Conservation (phyloP, 768 basidiomycete genomes). For the Psilocybe cubensis region DNA sequence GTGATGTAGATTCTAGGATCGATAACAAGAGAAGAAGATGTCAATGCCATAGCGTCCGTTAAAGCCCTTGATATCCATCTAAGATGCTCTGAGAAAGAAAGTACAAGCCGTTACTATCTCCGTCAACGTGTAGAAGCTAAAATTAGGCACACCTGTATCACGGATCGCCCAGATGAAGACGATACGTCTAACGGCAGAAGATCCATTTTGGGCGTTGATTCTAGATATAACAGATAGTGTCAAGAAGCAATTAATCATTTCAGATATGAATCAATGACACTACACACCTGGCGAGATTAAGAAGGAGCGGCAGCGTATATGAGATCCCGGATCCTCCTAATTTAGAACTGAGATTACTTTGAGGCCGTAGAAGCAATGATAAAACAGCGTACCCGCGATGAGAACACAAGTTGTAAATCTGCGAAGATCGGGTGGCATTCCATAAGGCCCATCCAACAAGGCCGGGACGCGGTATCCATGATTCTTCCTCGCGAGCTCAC, state of each 20-base stretch:
- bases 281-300: slow-evolving; percentile 40
- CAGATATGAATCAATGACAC: slow-evolving; percentile 1
- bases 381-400: slow-evolving; percentile 40
- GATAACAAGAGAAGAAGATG: slow-evolving; percentile 31
- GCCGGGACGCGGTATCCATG: slow-evolving; percentile 37
- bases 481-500: slow-evolving; percentile 32
- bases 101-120: not conserved
- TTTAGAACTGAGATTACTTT: slow-evolving; percentile 1
- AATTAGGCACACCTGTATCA: slow-evolving; percentile 37
- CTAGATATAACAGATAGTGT: slow-evolving; percentile 15
- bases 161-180: slow-evolving; percentile 58
- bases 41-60: slow-evolving; percentile 32
- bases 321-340: slow-evolving; percentile 51
- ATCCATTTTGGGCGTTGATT: slow-evolving; percentile 21
- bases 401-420: slow-evolving; percentile 44
- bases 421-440: slow-evolving; percentile 41
- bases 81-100: slow-evolving; percentile 35
- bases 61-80: slow-evolving; percentile 44
- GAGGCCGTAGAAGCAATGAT: not conserved
- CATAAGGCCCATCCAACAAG: slow-evolving; percentile 54
- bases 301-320: slow-evolving; percentile 47
- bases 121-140: not conserved
- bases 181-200: slow-evolving; percentile 39
- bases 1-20: slow-evolving; percentile 50
- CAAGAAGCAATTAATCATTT: not conserved